A percentile compares a stretch with the other conserved stretches of the same genome.
These are phyloP conservation scores for Alternaria infectoria DNA, from an alignment of 2,329 filamentous ascomycete genomes.

Conservation along the genomic window DNA sequence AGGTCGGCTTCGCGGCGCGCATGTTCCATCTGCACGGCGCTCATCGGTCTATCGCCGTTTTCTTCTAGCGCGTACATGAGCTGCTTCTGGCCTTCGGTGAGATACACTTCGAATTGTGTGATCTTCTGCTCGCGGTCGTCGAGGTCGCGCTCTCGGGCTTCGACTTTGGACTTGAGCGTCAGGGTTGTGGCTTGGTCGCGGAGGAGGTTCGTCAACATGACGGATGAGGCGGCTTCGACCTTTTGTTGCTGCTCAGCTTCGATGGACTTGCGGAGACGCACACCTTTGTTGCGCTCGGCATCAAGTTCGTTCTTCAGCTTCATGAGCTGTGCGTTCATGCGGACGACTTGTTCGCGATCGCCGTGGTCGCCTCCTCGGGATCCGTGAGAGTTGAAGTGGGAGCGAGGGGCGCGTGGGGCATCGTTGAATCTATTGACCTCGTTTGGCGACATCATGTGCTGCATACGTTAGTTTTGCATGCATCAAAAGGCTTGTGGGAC, in stretches of 20 bases:
- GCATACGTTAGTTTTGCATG: not conserved
- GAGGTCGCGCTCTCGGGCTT: constrained; percentile 18
- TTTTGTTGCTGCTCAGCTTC: constrained; percentile 14
- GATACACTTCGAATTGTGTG: constrained; percentile 24
- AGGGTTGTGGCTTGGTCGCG: constrained; percentile 21
- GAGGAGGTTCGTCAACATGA: constrained; percentile 18
- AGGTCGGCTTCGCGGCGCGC: constrained; percentile 14
- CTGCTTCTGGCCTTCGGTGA: constrained; percentile 31
- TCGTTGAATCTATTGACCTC: not conserved
- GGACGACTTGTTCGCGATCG: constrained; percentile 15
- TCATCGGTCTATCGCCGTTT: constrained; percentile 13
- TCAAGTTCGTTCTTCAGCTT: constrained; percentile 22
- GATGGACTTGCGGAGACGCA: constrained; percentile 8
- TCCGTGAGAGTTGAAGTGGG: not conserved
- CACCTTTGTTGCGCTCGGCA: constrained; percentile 16
- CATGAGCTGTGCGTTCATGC: constrained; percentile 16
- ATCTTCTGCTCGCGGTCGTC: constrained; percentile 18
- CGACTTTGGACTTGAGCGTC: constrained; percentile 3
- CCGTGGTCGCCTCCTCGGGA: not conserved
- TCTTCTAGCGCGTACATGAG: constrained; percentile 16
- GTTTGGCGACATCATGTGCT: not conserved
- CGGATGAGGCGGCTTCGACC: constrained; percentile 11
- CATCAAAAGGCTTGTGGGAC: not conserved
- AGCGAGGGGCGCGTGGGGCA: constrained; percentile 1
- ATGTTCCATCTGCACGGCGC: constrained; percentile 7